phyloP scores from a whole-genome alignment of 1,284 basidiomycete genomes.

The Cutaneotrichosporon spelunceum region DNA sequence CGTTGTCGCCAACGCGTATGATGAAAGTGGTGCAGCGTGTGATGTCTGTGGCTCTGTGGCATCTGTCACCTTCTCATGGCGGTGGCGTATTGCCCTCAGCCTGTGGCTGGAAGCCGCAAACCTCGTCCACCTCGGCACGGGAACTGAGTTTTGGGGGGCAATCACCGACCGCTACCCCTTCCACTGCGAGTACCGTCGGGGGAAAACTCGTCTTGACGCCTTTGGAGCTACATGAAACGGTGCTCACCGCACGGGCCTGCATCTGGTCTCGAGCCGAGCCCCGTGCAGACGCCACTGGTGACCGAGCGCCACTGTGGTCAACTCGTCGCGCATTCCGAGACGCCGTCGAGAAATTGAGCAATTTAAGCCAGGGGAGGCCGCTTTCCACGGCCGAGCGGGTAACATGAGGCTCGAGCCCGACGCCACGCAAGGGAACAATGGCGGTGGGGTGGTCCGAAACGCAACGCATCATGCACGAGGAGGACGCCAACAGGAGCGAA shows the following conservation, averaged over 20 bases:
- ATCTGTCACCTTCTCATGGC: not conserved
- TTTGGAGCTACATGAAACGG: not conserved
- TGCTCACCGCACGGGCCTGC: not conserved
- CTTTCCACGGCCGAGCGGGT: not conserved
- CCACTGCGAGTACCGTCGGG: not conserved
- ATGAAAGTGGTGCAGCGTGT: not conserved
- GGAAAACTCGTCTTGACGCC: not conserved
- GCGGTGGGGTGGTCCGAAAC: not conserved
- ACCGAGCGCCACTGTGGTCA: not conserved
- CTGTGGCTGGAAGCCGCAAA: not conserved
- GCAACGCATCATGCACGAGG: not conserved
- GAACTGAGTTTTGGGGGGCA: not conserved
- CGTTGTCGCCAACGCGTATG: not conserved
- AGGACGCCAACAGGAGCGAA: not conserved
- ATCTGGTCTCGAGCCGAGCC: not conserved
- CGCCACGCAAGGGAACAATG: constrained; percentile 3
- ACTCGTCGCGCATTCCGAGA: not conserved
- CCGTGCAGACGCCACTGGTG: not conserved
- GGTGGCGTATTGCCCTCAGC: not conserved
- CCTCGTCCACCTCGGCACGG: not conserved
- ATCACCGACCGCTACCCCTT: not conserved
- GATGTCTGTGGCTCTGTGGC: not conserved
- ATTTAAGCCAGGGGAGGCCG: not conserved
- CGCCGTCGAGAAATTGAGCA: not conserved
- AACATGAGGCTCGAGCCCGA: not conserved